Percentiles rank a stretch among this genome's conserved stretches.
Evolutionary conservation across 768 basidiomycete genomes (phyloP).

Genomic region (Panaeolus cyanescens): DNA sequence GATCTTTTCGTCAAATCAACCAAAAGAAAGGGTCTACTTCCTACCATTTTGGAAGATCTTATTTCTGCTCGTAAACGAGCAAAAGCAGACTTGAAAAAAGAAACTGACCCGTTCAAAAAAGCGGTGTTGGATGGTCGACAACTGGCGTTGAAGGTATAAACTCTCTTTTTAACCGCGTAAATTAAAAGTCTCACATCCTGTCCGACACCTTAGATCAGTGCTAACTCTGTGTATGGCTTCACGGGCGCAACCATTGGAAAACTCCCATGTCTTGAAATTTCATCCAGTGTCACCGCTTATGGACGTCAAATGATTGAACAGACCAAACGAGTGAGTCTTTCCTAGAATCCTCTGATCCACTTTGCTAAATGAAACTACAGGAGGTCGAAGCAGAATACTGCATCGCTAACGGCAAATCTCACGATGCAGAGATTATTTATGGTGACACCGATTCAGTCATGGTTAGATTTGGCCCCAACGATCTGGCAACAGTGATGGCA

Average conservation of each 20-base stretch:
- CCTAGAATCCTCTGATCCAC: neutral
- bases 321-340: constrained; percentile 74
- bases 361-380: constrained; percentile 30
- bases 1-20: constrained; percentile 81
- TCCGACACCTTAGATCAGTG: constrained; percentile 72
- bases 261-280: constrained; percentile 93
- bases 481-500: constrained; percentile 86
- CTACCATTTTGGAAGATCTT: constrained; percentile 91
- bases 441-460: constrained; percentile 99
- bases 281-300: constrained; percentile 93
- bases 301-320: constrained; percentile 99
- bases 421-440: constrained; percentile 95
- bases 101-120: constrained; percentile 95
- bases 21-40: constrained; percentile 85
- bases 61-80: constrained; percentile 93
- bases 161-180: neutral
- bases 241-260: constrained; percentile 98
- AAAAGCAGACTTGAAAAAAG: constrained; percentile 94
- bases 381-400: constrained; percentile 91
- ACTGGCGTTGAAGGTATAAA: constrained; percentile 83
- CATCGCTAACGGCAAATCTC: constrained; percentile 78
- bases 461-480: constrained; percentile 93
- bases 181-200: neutral
- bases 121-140: constrained; percentile 98
- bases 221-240: constrained; percentile 99